phyloP scores from a whole-genome alignment of 768 basidiomycete genomes.

The Suillus decipiens region DNA sequence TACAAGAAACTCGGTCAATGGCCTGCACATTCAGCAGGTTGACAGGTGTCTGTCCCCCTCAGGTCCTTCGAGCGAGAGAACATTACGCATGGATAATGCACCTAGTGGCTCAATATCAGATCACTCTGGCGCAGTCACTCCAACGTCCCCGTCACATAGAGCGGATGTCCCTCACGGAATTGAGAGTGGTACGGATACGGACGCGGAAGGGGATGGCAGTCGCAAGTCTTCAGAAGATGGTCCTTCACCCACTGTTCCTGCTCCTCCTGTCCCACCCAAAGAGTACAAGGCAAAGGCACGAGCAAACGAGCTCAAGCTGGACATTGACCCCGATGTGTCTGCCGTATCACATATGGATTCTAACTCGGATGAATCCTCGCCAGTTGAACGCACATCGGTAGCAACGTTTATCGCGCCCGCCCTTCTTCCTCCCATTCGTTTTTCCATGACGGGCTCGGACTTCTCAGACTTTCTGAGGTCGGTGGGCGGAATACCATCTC shows the following conservation, averaged over 20 bases:
- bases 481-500: constrained; percentile 50
- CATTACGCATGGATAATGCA: constrained; percentile 21
- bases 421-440: constrained; percentile 79
- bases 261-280: constrained; percentile 51
- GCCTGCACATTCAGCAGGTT: constrained; percentile 2
- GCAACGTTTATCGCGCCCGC: constrained; percentile 86
- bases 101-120: constrained; percentile 27
- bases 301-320: constrained; percentile 32
- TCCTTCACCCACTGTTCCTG: constrained; percentile 24
- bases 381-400: constrained; percentile 65
- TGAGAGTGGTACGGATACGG: constrained; percentile 76
- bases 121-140: constrained; percentile 26
- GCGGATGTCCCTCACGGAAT: constrained; percentile 73
- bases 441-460: constrained; percentile 82
- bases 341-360: constrained; percentile 32
- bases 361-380: constrained; percentile 57
- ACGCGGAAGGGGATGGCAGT: constrained; percentile 52
- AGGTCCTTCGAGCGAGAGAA: constrained; percentile 9
- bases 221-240: constrained; percentile 29
- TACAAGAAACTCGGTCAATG: constrained; percentile 4
- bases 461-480: constrained; percentile 74
- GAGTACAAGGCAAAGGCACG: constrained; percentile 29
- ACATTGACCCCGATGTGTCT: constrained; percentile 20
- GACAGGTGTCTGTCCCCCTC: constrained; percentile 19
- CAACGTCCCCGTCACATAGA: constrained; percentile 61